Evolutionary conservation across 495 filamentous ascomycete genomes (phyloP).

Genomic region (Tuber borchii): DNA sequence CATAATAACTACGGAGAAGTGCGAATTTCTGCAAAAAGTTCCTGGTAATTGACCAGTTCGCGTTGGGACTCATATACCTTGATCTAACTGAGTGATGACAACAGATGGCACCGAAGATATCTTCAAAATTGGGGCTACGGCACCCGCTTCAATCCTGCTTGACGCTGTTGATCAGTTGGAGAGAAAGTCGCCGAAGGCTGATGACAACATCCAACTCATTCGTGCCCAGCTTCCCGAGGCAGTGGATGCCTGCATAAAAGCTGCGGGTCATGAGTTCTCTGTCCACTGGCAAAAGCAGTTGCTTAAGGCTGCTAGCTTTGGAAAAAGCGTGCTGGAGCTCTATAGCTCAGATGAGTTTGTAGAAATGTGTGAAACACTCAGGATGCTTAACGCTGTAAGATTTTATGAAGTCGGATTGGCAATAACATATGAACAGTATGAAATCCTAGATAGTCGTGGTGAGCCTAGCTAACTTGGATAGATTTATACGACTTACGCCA

Average conservation of each 20-base stretch:
- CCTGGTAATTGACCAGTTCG: constrained; percentile 48
- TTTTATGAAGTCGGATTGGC: constrained; percentile 88
- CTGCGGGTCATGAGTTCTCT: constrained; percentile 85
- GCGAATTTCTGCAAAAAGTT: constrained; percentile 92
- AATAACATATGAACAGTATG: constrained; percentile 82
- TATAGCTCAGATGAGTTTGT: constrained; percentile 98
- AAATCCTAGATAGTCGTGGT: not conserved
- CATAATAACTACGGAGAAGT: constrained; percentile 80
- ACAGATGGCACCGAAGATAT: constrained; percentile 75
- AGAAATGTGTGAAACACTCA: constrained; percentile 90
- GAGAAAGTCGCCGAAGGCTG: constrained; percentile 89
- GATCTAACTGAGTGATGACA: constrained; percentile 9
- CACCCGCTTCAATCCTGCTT: constrained; percentile 79
- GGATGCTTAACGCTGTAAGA: constrained; percentile 83
- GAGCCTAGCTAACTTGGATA: constrained; percentile 4
- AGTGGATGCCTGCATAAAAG: constrained; percentile 83
- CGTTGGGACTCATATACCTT: not conserved
- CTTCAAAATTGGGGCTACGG: constrained; percentile 77
- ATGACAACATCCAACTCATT: constrained; percentile 94
- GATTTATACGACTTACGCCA: constrained; percentile 70
- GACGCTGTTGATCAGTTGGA: constrained; percentile 90
- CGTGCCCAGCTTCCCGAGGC: constrained; percentile 77
- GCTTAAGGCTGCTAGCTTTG: constrained; percentile 89
- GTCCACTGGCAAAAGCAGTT: constrained; percentile 90
- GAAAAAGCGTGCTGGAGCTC: constrained; percentile 91